Evolutionary conservation across 768 basidiomycete genomes (phyloP).

Genomic region (Pleurotus tuber-regium): DNA sequence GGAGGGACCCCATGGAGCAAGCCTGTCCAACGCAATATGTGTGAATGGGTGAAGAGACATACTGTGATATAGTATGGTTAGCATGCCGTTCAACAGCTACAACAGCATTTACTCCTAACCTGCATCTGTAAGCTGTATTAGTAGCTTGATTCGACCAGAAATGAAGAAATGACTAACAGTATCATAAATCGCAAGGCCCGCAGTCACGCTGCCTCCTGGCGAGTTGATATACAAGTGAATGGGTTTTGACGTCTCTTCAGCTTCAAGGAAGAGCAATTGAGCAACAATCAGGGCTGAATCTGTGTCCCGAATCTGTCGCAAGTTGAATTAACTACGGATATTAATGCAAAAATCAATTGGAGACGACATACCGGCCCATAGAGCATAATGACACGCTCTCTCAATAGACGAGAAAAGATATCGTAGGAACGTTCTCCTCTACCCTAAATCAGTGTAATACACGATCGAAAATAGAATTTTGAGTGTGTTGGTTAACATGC

Average conservation of each 20-base stretch:
- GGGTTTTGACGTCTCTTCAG: conserved; percentile 90
- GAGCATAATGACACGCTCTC: conserved; percentile 95
- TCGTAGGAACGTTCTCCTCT: conserved; percentile 91
- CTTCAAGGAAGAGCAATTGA: conserved; percentile 93
- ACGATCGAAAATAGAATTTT: conserved; percentile 10
- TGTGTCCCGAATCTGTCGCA: conserved; percentile 77
- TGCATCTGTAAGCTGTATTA: conserved; percentile 54
- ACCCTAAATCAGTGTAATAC: conserved; percentile 58
- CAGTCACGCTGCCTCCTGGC: conserved; percentile 94
- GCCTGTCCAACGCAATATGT: conserved; percentile 97
- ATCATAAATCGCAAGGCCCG: conserved; percentile 96
- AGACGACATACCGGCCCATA: conserved; percentile 74
- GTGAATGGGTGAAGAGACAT: conserved; percentile 92
- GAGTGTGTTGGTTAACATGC: conserved; percentile 13
- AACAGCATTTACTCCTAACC: conserved; percentile 34
- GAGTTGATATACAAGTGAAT: conserved; percentile 98
- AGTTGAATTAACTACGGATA: conserved; percentile 14
- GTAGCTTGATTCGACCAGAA: conserved; percentile 6
- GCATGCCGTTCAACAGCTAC: not conserved
- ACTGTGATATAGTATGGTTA: conserved; percentile 46
- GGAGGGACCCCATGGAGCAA: conserved; percentile 92
- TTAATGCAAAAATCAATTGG: too few relatives aligned
- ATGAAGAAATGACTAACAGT: conserved; percentile 55
- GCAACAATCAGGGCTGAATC: conserved; percentile 87
- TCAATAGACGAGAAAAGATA: conserved; percentile 89